Evolutionary conservation across 2,329 filamentous ascomycete species (phyloP), one percentile per base, ranked within the genome.

Genomic region (Xylariaceae sp.): DNA sequence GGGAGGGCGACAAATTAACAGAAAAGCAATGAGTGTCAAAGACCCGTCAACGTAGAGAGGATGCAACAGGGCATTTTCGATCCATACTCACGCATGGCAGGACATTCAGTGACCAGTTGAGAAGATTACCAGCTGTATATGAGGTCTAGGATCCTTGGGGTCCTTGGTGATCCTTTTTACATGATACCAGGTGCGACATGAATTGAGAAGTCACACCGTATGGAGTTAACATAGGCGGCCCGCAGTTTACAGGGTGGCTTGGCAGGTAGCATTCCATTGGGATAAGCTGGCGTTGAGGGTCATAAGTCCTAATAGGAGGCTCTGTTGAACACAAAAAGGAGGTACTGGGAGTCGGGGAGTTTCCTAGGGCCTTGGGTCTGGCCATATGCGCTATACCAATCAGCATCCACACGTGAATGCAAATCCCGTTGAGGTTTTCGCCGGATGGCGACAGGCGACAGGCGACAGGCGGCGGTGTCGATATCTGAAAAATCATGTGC

Each of bases 1-100:
- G 76, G 11, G 76, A 73, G 0, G 79, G 78, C 47, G 78, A 81
- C 58, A 73, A 73, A 62, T 69, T 77, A 58, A 83, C 80, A 3
- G 81, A 82, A 67, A 73, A 80, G 56, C 81, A 83, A 72, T 81
- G 56, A 85, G 73, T 57, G 67, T 73, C 47, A 74, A 73, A 43
- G 72, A 74, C 34, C 72, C 72, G 61, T 68, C 2, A 69, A 72
- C 4, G 37, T 66, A 30, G 61, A 60, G 34, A 62, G 54, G 50
- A 52, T 42, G 40, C 55, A 31, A 44, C 50, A 29, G 62, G 40
- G 40, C 29, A 44, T 26, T 53, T 19, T 19, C 19, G 19, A 64
- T 42, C 50, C 64, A 47, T 57, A 34, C 53, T 26, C 65, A 63
- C 34, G 61, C 66, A 51, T 67, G 63, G 39, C 40, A 31, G 34